Evolutionary conservation across 2,329 filamentous ascomycete genomes (phyloP).

Genomic region (Sphaerostilbella broomeana): DNA sequence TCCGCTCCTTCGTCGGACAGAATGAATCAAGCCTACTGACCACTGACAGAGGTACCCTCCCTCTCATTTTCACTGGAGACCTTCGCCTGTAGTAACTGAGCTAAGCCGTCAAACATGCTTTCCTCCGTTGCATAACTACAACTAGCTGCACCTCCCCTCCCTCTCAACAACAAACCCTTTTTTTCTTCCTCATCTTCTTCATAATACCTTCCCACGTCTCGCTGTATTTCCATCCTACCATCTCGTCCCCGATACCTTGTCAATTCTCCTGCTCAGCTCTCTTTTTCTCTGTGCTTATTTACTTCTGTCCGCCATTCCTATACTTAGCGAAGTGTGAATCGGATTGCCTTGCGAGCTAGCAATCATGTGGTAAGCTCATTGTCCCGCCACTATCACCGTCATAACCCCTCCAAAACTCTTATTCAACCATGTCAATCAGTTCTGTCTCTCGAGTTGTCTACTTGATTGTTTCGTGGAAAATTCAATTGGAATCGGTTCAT

Average conservation of each 20-base stretch:
- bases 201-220: conserved; percentile 9
- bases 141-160: conserved; percentile 16
- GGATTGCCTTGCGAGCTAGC: conserved; percentile 3
- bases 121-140: conserved; percentile 10
- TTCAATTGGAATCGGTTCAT: conserved; percentile 9
- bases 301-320: neutral
- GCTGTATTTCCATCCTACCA: conserved; percentile 3
- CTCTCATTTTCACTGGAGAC: conserved; percentile 5
- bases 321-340: too few species aligned
- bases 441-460: neutral
- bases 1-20: conserved; percentile 15
- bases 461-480: neutral
- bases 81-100: neutral
- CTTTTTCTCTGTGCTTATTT: conserved; percentile 1
- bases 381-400: conserved; percentile 11
- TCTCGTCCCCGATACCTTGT: conserved; percentile 2
- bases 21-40: too few species aligned
- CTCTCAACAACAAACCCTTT: conserved; percentile 7
- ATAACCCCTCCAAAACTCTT: too few species aligned
- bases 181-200: neutral
- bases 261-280: conserved; percentile 2
- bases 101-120: neutral
- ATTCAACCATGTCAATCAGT: neutral
- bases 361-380: conserved; percentile 21
- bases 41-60: conserved; percentile 10